Base-by-base conservation (phyloP, 2,329 filamentous ascomycete genomes). In the Paramyrothecium sp. region DNA sequence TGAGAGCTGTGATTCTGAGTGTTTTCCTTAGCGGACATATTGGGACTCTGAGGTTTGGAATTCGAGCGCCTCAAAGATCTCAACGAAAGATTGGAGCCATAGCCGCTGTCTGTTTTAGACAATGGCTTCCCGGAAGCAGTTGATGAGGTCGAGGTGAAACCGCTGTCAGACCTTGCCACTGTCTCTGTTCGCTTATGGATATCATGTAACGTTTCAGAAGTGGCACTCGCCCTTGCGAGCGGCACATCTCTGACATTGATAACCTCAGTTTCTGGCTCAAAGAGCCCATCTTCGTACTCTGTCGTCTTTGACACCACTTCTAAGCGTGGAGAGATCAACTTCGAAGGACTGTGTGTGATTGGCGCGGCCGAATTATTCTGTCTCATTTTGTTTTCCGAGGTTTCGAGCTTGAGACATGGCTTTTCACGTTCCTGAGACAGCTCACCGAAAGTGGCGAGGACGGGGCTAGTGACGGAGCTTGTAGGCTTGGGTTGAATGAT, bases 41-140 rank as follows among this genome's bases (percentile, higher is more conserved):
- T 44, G 13, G 38, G 38, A 5, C 13, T 44, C 13, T 59, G 53
- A 23, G 59, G 54, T 56, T 60, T 67, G 22, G 64, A 63, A 50
- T 59, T 65, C 51, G 65, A 71, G 54, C 68, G 73, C 23, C 67
- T 69, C n/a, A 82, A 75, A 1, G 84, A 86, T 44, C 81, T 77
- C 19, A 86, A 67, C 13, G 85, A 87, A 4, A 82, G 73, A 63
- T 81, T 86, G 8, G 84, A 87, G 63, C 83, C 83, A 63, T 87
- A 88, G 17, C 84, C 84, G 23, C 83, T 87, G 63, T 87, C 84
- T 44, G 82, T 78, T 60, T 85, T 85, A 33, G 79, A 77, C n/a
- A 84, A 70, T 5, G 78, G 69, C 55, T 76, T 79, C 17, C 71
- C 71, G 1, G 76, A 74, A 16, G 62, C 69, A 53, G 78, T 75